These are phyloP conservation scores for Aspergillus versicolor DNA, from an alignment of 2,329 filamentous ascomycete species.

Conservation along the genomic window DNA sequence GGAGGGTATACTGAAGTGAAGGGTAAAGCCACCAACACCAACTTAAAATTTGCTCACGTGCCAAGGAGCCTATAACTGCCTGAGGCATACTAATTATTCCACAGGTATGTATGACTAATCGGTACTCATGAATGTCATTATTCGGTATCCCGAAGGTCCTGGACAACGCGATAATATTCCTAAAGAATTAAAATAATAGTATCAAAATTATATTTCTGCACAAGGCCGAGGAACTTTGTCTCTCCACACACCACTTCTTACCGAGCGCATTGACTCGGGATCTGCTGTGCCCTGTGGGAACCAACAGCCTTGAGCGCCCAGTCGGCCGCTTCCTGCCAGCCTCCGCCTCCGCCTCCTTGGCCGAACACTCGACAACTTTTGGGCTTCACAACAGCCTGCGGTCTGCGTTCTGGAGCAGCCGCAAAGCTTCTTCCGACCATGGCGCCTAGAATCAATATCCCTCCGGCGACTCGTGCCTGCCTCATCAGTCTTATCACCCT, in stretches of 20 bases:
- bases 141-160: not conserved
- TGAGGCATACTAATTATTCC: not conserved
- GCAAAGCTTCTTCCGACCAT: conserved; percentile 44
- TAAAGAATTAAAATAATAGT: too few relatives aligned
- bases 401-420: conserved; percentile 21
- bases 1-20: not conserved
- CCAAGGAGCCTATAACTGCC: not conserved
- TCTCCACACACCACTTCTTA: not conserved
- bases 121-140: not conserved
- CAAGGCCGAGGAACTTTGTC: not conserved
- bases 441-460: conserved; percentile 85
- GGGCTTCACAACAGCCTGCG: conserved; percentile 21
- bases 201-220: too few relatives aligned
- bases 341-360: conserved; percentile 7
- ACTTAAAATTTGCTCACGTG: not conserved
- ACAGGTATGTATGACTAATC: not conserved
- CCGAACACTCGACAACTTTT: conserved; percentile 1
- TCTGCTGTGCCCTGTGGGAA: not conserved
- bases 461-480: conserved; percentile 81
- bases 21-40: not conserved
- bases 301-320: not conserved
- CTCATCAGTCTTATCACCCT: conserved; percentile 73
- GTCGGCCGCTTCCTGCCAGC: conserved; percentile 6
- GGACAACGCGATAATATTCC: too few relatives aligned
- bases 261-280: not conserved